Base-by-base conservation (phyloP, 225 moss, liverwort and hornwort genomes). In the Asterella californica region DNA sequence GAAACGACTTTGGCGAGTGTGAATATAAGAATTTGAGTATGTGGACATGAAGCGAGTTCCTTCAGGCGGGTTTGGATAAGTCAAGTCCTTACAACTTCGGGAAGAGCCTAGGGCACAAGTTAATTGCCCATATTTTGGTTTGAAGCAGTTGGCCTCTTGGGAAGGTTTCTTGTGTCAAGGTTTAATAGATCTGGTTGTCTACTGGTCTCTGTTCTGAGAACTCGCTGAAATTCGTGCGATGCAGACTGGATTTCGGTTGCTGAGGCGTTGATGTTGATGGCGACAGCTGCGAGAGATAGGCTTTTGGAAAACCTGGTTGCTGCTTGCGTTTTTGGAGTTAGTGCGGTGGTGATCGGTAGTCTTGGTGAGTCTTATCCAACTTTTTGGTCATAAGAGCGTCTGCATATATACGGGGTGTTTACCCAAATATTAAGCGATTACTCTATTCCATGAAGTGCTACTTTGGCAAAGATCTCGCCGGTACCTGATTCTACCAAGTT, bases 281-380 rank as follows among this genome's bases (percentile, higher is more conserved):
- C 88, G 29, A 81, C 90, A 48, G 85, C 89, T 70, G 76, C 91
- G n/a, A 94, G 91, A 76, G 89, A 89, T 17, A 82, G 86, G 83
- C 81, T 81, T 27, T 86, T 85, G n/a, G 83, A 84, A 71, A 87
- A 76, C 32, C 79, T 89, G 59, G 91, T 99, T 79, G 86, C 87
- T 79, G 90, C 89, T 47, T 93, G 95, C 81, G 87, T 92, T 70
- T 87, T 87, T 81, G 99, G 94, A 82, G 99, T 91, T 81, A 85
- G 83, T 67, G 92, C 93, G 68, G 92, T 99, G 55, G 82, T 95
- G 69, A 82, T 93, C 42, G 99, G 99, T 77, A 99, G 92, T 54
- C 82, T 99, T 60, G 99, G 99, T 93, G 45, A 83, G 88, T 86
- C 54, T 75, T 33, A 46, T 32, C 33, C 45, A 59, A 17, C 38